Evolutionary conservation across 345 rosid species (phyloP).

Genomic region (Gossypium sturtianum): DNA sequence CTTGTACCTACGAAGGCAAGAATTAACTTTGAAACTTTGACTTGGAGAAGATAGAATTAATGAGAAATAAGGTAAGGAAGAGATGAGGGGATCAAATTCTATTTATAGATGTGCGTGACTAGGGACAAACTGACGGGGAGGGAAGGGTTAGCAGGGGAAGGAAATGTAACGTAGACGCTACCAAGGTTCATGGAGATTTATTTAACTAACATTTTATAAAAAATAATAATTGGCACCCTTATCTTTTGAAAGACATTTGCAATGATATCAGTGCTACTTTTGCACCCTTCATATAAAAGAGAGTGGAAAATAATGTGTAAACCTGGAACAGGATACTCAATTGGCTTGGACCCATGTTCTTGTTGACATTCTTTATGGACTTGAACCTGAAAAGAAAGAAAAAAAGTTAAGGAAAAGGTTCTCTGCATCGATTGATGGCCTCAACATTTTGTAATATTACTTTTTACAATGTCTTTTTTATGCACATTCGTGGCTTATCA

Average conservation of each 20-base stretch:
- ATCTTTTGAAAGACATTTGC: conserved; percentile 9
- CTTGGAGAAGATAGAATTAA: background rate
- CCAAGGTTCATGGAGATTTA: conserved; percentile 6
- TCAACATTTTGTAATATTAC: background rate
- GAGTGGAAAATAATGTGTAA: background rate
- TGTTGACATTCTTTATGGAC: conserved; percentile 2
- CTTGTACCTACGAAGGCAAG: conserved; percentile 5
- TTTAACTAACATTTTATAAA: background rate
- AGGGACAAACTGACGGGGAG: background rate
- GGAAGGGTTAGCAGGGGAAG: background rate
- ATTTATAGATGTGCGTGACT: conserved; percentile 21
- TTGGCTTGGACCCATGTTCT: conserved; percentile 4
- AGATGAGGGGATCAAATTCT: background rate
- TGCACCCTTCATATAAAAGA: background rate
- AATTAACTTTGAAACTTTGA: conserved; percentile 4
- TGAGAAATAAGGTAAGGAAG: conserved; percentile 11
- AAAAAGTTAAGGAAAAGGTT: background rate
- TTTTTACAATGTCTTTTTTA: background rate
- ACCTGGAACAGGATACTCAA: background rate
- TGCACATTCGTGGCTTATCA: background rate
- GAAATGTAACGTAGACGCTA: conserved; percentile 5
- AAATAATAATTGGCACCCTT: background rate
- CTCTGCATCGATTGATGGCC: background rate
- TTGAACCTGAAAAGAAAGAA: background rate
- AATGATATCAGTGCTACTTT: background rate